Evolutionary conservation across 2,329 filamentous ascomycete species (phyloP).

Genomic region (Trichoderma guizhouense): DNA sequence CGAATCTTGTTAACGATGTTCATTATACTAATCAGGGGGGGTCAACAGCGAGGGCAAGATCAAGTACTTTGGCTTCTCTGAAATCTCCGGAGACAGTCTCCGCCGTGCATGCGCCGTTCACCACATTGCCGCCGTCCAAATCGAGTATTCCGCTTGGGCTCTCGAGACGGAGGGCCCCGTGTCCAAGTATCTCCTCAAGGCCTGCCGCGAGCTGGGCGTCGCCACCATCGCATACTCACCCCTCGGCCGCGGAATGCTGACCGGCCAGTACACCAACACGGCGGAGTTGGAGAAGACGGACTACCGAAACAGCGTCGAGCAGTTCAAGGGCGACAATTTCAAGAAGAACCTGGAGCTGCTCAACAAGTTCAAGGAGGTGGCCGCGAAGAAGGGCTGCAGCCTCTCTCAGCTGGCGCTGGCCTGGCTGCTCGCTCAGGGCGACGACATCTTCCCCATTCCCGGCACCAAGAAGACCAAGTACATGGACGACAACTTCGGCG

Average conservation of each 20-base stretch:
- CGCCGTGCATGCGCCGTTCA: constrained; percentile 49
- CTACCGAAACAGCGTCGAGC: constrained; percentile 32
- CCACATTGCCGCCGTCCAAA: constrained; percentile 49
- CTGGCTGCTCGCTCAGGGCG: constrained; percentile 59
- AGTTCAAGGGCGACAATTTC: constrained; percentile 24
- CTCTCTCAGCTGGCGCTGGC: constrained; percentile 58
- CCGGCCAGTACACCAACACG: constrained; percentile 44
- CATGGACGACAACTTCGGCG: constrained; percentile 44
- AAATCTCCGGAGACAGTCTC: constrained; percentile 48
- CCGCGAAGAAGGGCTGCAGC: constrained; percentile 52
- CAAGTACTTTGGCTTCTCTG: constrained; percentile 54
- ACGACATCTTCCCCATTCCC: constrained; percentile 58
- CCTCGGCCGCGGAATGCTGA: constrained; percentile 56
- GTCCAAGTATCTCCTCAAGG: constrained; percentile 46
- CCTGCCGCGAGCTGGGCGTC: constrained; percentile 56
- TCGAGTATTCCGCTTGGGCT: constrained; percentile 53
- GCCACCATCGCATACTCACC: constrained; percentile 57
- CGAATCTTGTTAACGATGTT: neutral
- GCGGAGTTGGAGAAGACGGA: constrained; percentile 45
- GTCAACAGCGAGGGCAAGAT: constrained; percentile 49
- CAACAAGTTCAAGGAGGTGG: constrained; percentile 46
- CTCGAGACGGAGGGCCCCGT: constrained; percentile 56
- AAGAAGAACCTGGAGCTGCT: constrained; percentile 52
- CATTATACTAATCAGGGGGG: neutral
- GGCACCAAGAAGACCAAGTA: constrained; percentile 48